phyloP scores from a whole-genome alignment of 768 basidiomycete genomes.

The Kwoniella shandongensis region DNA sequence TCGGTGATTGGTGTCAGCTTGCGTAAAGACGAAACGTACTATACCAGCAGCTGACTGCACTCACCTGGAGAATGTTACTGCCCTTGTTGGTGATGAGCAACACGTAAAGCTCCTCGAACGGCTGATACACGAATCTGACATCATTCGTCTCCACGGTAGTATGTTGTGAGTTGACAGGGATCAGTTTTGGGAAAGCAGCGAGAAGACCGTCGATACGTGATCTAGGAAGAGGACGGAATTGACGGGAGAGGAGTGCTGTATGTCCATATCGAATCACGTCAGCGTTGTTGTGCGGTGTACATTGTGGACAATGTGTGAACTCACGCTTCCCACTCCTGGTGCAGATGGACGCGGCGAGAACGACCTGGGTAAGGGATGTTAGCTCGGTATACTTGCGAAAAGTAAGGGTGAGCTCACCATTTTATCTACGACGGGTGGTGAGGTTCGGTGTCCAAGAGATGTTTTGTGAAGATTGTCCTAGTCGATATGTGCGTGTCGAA shows the following conservation, averaged over 20 bases:
- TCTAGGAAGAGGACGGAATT: conserved; percentile 82
- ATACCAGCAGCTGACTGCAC: too few relatives aligned
- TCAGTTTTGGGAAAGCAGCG: conserved; percentile 94
- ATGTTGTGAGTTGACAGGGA: conserved; percentile 90
- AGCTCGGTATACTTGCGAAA: background rate
- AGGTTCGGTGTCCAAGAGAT: too few relatives aligned
- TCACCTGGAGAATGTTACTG: conserved; percentile 86
- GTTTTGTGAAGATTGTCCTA: too few relatives aligned
- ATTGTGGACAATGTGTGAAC: conserved; percentile 6
- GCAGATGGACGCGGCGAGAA: conserved; percentile 50
- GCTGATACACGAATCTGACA: conserved; percentile 95
- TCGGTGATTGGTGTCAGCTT: background rate
- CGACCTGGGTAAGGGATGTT: conserved; percentile 36
- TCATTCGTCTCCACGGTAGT: conserved; percentile 94
- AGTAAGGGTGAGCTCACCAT: conserved; percentile 20
- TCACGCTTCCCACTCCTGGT: conserved; percentile 53
- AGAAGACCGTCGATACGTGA: conserved; percentile 92
- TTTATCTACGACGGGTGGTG: conserved; percentile 8
- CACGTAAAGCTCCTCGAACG: conserved; percentile 94
- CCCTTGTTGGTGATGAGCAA: conserved; percentile 97
- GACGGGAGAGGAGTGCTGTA: conserved; percentile 89
- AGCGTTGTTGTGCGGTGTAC: conserved; percentile 17
- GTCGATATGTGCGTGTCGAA: too few relatives aligned
- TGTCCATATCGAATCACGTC: conserved; percentile 5
- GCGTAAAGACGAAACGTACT: background rate